phyloP scores from a whole-genome alignment of 257 asterid genomes.

The Dorcoceras hygrometricum region DNA sequence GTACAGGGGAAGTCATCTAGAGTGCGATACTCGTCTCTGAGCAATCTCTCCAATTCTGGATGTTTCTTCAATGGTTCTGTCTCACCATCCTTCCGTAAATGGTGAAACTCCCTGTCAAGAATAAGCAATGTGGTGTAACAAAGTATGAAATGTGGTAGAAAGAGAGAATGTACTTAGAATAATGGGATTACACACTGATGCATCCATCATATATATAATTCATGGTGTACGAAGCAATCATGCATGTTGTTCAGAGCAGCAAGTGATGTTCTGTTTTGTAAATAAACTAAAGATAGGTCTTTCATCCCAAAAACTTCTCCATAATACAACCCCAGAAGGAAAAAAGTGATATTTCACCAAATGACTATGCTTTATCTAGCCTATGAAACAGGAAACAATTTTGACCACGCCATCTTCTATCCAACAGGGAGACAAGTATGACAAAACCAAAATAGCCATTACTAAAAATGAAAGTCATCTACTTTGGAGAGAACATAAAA shows the following conservation, averaged over 20 bases:
- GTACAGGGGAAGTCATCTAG: slow-evolving; percentile 61
- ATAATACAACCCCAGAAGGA: background rate
- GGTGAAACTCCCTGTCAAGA: slow-evolving; percentile 79
- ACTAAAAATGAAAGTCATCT: background rate
- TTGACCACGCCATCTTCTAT: too few relatives aligned
- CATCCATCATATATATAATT: too few relatives aligned
- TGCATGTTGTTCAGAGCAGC: background rate
- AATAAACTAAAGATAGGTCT: background rate
- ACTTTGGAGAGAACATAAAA: background rate
- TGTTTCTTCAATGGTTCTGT: slow-evolving; percentile 51
- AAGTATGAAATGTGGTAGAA: background rate
- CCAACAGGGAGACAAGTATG: background rate
- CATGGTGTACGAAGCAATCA: background rate
- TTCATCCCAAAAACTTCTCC: background rate
- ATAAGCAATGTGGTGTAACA: background rate
- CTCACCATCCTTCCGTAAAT: slow-evolving; percentile 43
- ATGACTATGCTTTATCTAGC: too few relatives aligned
- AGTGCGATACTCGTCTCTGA: slow-evolving; percentile 55
- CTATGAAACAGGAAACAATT: too few relatives aligned
- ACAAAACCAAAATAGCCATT: background rate
- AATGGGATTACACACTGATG: too few relatives aligned
- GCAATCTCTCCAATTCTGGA: slow-evolving; percentile 66
- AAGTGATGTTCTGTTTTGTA: background rate
- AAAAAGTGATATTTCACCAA: too few relatives aligned
- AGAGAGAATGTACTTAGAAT: background rate